A percentile compares a stretch with the other conserved stretches of the same genome.
These are phyloP conservation scores for Gnomoniopsis smithogilvyi DNA, from an alignment of 2,329 filamentous ascomycete genomes.

Conservation along the genomic window DNA sequence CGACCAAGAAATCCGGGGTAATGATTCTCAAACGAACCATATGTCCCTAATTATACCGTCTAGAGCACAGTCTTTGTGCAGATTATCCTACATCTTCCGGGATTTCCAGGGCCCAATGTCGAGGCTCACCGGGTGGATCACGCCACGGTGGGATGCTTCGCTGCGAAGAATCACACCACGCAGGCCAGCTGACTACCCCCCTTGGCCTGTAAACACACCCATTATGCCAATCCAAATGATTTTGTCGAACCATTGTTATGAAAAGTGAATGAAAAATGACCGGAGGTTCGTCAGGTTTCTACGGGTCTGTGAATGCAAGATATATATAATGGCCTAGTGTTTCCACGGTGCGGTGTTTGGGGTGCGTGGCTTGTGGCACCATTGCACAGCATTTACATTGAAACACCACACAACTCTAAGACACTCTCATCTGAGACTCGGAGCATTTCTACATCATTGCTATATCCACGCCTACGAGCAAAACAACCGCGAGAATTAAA, in stretches of 20 bases:
- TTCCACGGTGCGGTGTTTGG: slow-evolving; percentile 1
- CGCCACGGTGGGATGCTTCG: slow-evolving; percentile 17
- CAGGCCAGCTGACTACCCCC: not conserved
- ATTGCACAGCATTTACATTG: slow-evolving; percentile 3
- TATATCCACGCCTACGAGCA: not conserved
- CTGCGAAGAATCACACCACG: slow-evolving; percentile 8
- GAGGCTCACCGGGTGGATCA: not conserved
- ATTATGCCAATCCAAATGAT: not conserved
- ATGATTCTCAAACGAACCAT: not conserved
- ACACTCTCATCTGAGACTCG: not conserved
- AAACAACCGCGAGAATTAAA: not conserved
- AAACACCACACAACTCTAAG: slow-evolving; percentile 5
- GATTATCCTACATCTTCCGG: not conserved
- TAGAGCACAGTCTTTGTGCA: not conserved
- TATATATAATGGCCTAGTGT: slow-evolving; percentile 8
- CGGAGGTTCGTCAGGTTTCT: not conserved
- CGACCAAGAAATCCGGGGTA: slow-evolving; percentile 14
- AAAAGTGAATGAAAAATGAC: not conserved
- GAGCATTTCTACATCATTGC: not conserved
- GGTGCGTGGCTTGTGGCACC: slow-evolving; percentile 1
- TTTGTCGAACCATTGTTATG: not conserved
- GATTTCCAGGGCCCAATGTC: not conserved
- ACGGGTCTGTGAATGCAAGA: no score
- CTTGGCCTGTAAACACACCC: not conserved
- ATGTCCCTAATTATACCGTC: not conserved